Conservation (phyloP, 495 filamentous ascomycete species). For the Polyplosphaeria fusca region DNA sequence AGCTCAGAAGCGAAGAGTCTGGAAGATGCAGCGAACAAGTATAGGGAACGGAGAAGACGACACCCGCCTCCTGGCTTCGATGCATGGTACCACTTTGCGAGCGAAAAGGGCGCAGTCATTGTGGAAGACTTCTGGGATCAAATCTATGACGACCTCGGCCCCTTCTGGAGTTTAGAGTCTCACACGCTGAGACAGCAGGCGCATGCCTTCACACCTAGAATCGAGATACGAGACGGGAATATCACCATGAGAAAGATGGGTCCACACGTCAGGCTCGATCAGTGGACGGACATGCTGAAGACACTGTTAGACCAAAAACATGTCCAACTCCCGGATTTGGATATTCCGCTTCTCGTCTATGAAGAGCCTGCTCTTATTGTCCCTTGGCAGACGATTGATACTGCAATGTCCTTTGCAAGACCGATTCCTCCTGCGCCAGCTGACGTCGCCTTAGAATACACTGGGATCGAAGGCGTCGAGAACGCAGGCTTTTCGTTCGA, state of each 20-base stretch:
- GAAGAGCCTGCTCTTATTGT: constrained; percentile 39
- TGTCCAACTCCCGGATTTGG: constrained; percentile 39
- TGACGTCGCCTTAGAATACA: constrained; percentile 6
- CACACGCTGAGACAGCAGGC: constrained; percentile 30
- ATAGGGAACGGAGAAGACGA: constrained; percentile 33
- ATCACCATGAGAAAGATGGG: constrained; percentile 18
- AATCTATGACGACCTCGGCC: constrained; percentile 40
- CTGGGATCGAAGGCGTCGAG: constrained; percentile 17
- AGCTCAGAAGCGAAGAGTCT: constrained; percentile 29
- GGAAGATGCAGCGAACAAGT: constrained; percentile 35
- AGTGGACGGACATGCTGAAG: constrained; percentile 35
- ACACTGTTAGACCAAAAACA: constrained; percentile 14
- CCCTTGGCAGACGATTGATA: constrained; percentile 40
- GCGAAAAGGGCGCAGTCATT: constrained; percentile 33
- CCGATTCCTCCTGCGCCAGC: background rate
- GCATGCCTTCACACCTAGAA: constrained; percentile 14
- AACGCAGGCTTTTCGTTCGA: constrained; percentile 15
- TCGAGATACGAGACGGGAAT: constrained; percentile 35
- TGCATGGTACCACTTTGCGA: constrained; percentile 39
- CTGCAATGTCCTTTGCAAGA: constrained; percentile 18
- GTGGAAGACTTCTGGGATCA: constrained; percentile 43
- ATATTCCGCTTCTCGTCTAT: constrained; percentile 40
- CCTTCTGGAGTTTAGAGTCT: constrained; percentile 41
- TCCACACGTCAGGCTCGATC: constrained; percentile 23
- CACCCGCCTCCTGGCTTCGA: constrained; percentile 44